These are phyloP conservation scores for Dothidotthia symphoricarpi DNA, from an alignment of 2,329 filamentous ascomycete genomes.

Conservation along the genomic window DNA sequence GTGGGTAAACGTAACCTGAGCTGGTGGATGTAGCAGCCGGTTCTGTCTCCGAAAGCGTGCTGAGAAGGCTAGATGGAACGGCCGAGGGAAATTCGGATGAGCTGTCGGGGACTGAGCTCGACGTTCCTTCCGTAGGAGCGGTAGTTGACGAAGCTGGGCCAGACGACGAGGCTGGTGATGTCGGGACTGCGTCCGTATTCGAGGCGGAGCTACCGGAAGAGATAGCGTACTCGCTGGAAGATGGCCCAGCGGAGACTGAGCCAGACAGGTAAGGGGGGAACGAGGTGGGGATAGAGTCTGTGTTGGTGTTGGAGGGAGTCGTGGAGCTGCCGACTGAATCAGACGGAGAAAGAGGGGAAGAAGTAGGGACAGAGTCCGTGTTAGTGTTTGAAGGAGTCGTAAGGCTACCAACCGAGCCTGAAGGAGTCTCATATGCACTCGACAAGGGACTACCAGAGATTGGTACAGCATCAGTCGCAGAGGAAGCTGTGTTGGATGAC, in stretches of 20 bases:
- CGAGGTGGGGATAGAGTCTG: slow-evolving; percentile 7
- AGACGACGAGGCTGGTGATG: not conserved
- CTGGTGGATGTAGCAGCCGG: slow-evolving; percentile 11
- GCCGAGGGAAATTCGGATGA: slow-evolving; percentile 3
- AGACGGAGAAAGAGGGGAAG: not conserved
- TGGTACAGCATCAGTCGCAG: slow-evolving; percentile 7
- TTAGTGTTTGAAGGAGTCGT: slow-evolving; percentile 2
- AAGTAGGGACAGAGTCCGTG: slow-evolving; percentile 7
- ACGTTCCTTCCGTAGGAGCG: slow-evolving; percentile 2
- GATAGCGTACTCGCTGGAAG: slow-evolving; percentile 1
- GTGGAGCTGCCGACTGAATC: slow-evolving; percentile 1
- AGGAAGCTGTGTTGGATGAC: slow-evolving; percentile 5
- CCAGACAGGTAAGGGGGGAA: slow-evolving; percentile 1
- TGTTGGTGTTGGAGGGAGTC: slow-evolving; percentile 6
- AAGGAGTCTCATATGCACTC: too few relatives aligned
- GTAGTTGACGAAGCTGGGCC: slow-evolving; percentile 1
- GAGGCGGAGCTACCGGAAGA: not conserved
- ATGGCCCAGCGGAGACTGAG: slow-evolving; percentile 4
- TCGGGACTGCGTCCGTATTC: slow-evolving; percentile 4
- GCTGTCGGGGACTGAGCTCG: not conserved
- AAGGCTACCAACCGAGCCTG: too few relatives aligned
- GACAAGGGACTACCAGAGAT: too few relatives aligned
- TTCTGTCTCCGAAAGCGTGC: slow-evolving; percentile 7
- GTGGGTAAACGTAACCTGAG: slow-evolving; percentile 10
- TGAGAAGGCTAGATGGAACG: slow-evolving; percentile 2